Base-by-base conservation (phyloP, 192 early-diverging fungal species). In the Rhizophagus clarus region DNA sequence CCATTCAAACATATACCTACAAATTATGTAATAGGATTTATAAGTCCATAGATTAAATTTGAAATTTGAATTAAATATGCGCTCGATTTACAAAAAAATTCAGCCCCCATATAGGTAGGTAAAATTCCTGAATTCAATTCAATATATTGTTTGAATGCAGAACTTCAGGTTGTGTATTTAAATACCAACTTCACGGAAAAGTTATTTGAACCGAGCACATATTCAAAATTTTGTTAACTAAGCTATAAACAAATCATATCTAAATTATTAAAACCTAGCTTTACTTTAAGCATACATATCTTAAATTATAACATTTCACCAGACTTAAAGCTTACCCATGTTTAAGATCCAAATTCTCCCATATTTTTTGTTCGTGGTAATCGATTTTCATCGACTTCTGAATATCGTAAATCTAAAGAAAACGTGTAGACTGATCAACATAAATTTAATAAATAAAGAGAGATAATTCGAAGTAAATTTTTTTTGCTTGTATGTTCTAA, bases 331-430 rank as follows among this genome's bases (percentile, higher is more conserved):
- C 62, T 63, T 63, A 63, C 62, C 62, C 62, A 63, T 63, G 7
- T 63, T 63, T 40, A 12, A n/a, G 62, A n/a, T 26, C 62, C 62
- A 63, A 63, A 24, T 45, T 45, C 42, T 45, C 42, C 42, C 37
- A 40, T 40, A 40, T 45, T 45, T 45, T 45, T 45, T 45, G 42
- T 12, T 45, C 42, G 42, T 45, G 42, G 42, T 12, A 45, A 45
- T 45, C 42, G 42, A 45, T 45, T 45, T 68, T 31, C 66, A 68
- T 32, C 37, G 66, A 34, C 31, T 68, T 68, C 66, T 68, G 66
- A 68, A 31, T 20, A 68, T 68, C 66, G 66, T 68, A 68, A 31
- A 68, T 68, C 66, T 68, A 68, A 32, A 34, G 66, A 68, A 68
- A 31, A 31, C 66, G 32, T 68, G 66, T 68, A 68, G 32, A 31